Conservation (phyloP, 1,284 basidiomycete genomes). For the Pascua guehoae region DNA sequence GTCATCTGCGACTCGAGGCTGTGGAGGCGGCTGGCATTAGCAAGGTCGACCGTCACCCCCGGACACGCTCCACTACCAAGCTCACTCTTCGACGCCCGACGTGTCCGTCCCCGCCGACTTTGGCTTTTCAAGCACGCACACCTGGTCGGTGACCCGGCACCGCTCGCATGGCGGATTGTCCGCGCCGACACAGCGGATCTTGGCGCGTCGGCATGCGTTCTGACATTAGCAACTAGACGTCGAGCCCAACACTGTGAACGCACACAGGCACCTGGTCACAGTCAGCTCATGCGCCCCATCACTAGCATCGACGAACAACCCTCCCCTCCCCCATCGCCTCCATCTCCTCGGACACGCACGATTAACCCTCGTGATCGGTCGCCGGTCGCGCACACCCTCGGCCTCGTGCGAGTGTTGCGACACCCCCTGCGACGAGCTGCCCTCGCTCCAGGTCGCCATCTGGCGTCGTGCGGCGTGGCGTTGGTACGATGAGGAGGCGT, state of each 20-base stretch:
- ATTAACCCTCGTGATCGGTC: conserved; percentile 8
- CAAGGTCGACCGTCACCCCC: too few relatives aligned
- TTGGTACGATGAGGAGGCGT: not conserved
- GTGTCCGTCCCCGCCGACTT: conserved; percentile 31
- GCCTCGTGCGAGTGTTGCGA: not conserved
- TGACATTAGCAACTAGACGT: conserved; percentile 5
- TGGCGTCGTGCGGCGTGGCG: conserved; percentile 3
- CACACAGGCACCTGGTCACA: conserved; percentile 6
- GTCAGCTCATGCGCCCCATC: not conserved
- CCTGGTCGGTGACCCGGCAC: conserved; percentile 71
- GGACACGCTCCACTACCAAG: conserved; percentile 20
- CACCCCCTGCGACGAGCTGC: too few relatives aligned
- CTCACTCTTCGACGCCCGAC: conserved; percentile 68
- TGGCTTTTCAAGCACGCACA: conserved; percentile 84
- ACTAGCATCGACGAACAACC: too few relatives aligned
- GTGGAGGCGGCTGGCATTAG: conserved; percentile 65
- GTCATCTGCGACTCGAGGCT: conserved; percentile 73
- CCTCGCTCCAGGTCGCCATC: not conserved
- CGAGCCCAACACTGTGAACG: not conserved
- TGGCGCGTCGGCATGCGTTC: conserved; percentile 26
- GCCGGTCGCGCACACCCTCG: not conserved
- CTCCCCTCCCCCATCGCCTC: too few relatives aligned
- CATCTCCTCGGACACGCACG: conserved; percentile 2
- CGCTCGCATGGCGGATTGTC: conserved; percentile 82
- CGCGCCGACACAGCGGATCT: conserved; percentile 60